Conservation (phyloP, 352 stramenopile genomes). For the Pythium brassicae region DNA sequence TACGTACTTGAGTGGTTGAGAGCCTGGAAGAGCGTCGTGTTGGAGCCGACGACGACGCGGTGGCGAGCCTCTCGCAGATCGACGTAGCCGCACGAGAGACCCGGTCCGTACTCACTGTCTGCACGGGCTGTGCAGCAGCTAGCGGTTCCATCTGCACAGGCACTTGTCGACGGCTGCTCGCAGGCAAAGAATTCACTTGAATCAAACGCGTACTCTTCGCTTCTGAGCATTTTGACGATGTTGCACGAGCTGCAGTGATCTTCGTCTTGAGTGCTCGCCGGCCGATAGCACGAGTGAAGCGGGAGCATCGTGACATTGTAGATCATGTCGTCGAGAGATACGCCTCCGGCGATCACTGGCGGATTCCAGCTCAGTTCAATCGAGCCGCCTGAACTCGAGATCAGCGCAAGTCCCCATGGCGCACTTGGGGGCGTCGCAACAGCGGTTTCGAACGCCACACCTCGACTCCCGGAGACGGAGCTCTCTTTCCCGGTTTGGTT, state of each 20-base stretch:
- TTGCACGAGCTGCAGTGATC: conserved; percentile 29
- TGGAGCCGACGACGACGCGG: conserved; percentile 26
- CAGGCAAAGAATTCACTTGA: conserved; percentile 12
- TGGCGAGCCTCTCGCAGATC: neutral
- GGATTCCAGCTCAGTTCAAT: conserved; percentile 56
- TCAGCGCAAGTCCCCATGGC: conserved; percentile 21
- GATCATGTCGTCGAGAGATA: conserved; percentile 19
- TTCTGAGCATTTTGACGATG: conserved; percentile 15
- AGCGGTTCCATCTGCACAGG: conserved; percentile 31
- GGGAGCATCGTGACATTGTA: conserved; percentile 45
- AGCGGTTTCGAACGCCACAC: conserved; percentile 38
- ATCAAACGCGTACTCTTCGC: conserved; percentile 24
- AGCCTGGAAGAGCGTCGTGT: conserved; percentile 28
- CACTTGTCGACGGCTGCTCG: conserved; percentile 6
- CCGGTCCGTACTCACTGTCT: conserved; percentile 14
- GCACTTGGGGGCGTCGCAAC: conserved; percentile 22
- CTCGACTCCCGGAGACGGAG: conserved; percentile 7
- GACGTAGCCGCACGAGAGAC: conserved; percentile 24
- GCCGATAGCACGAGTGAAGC: conserved; percentile 27
- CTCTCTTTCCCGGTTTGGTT: conserved; percentile 32
- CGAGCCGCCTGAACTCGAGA: conserved; percentile 31
- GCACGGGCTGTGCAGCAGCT: conserved; percentile 36
- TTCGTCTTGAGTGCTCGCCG: neutral
- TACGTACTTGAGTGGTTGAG: conserved; percentile 49
- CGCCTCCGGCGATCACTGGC: conserved; percentile 33